Conservation (phyloP, 2,329 filamentous ascomycete genomes). For the Scytalidium lignicola region DNA sequence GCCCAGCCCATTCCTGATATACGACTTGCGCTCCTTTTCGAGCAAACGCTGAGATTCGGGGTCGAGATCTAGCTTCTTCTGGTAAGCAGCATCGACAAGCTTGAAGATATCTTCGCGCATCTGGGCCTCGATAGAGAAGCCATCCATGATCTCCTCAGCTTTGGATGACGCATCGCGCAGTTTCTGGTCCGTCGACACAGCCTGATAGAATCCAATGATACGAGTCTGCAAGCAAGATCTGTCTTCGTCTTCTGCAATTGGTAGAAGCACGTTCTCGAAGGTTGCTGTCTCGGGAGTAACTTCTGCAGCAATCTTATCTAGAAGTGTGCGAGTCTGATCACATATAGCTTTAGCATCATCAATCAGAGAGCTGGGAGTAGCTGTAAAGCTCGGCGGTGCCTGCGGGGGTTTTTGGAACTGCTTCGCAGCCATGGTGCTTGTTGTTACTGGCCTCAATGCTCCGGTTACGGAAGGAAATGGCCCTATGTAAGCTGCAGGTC, state of each 20-base stretch:
- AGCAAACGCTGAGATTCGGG: conserved; percentile 67
- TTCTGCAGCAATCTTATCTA: conserved; percentile 61
- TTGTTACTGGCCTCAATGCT: conserved; percentile 30
- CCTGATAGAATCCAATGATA: conserved; percentile 76
- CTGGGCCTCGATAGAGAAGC: conserved; percentile 70
- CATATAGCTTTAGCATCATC: conserved; percentile 63
- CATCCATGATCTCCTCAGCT: conserved; percentile 69
- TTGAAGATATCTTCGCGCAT: conserved; percentile 81
- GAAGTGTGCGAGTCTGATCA: conserved; percentile 48
- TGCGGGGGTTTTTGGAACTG: conserved; percentile 72
- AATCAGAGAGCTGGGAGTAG: conserved; percentile 64
- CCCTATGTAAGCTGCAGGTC: conserved; percentile 17
- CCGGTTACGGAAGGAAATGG: neutral
- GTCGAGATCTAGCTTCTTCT: conserved; percentile 57
- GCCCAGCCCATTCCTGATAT: conserved; percentile 70
- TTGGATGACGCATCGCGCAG: conserved; percentile 72
- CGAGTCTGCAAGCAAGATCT: conserved; percentile 50
- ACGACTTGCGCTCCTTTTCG: conserved; percentile 72
- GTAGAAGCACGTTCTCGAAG: conserved; percentile 51
- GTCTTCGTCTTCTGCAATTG: conserved; percentile 72
- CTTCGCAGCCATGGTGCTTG: conserved; percentile 57
- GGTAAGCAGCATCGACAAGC: conserved; percentile 54
- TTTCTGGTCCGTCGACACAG: conserved; percentile 63
- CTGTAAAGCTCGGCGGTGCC: conserved; percentile 71
- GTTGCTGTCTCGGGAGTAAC: conserved; percentile 45